Evolutionary conservation across 2,329 filamentous ascomycete species (phyloP), one percentile per base, ranked within the genome.

Genomic region (Clonostachys sp.): DNA sequence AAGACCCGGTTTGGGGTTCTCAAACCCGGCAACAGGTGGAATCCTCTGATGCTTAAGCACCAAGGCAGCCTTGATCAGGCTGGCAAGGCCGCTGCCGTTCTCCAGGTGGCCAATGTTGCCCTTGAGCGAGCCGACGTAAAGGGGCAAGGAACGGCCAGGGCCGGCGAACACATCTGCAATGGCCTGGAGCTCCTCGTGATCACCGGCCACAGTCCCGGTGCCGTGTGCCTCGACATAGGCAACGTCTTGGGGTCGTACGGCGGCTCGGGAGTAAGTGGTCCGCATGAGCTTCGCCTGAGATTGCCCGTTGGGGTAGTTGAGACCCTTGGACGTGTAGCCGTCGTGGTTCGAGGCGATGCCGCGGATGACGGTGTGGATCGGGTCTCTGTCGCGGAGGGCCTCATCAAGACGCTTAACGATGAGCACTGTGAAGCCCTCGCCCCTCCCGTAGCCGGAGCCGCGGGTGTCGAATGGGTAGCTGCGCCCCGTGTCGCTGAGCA

Each of bases 321-420:
- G 74, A 51, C 46, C 46, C 3, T 73, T 73, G 24, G 24, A 13
- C 0, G 70, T 77, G 47, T 63, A 73, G 14, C 81, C 82, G 54
- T 85, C 81, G 51, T 77, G 73, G 54, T 81, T 81, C 42, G 73
- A 63, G 4, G 71, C 75, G 5, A 70, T 75, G 14, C 68, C 73
- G 30, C 66, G 65, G 45, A 83, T 77, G 35, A 14, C 64, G 12
- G 74, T 74, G 36, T 72, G 65, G 49, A 80, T 75, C 3, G 71
- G 67, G 55, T 85, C 80, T 20, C 75, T 75, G 51, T 81, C 79
- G 40, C 58, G 62, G 20, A 81, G 57, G 3, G 81, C 81, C 49
- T 77, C 69, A 34, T 73, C 68, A 1, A 84, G 66, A 1, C 70
- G 72, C 62, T 85, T 85, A 12, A 86, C 57, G 12, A 84, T 58